Percentiles rank a stretch among this genome's conserved stretches.
Evolutionary conservation across 371 early-diverging fungal genomes (phyloP).

Genomic region (Mortierella sp.): DNA sequence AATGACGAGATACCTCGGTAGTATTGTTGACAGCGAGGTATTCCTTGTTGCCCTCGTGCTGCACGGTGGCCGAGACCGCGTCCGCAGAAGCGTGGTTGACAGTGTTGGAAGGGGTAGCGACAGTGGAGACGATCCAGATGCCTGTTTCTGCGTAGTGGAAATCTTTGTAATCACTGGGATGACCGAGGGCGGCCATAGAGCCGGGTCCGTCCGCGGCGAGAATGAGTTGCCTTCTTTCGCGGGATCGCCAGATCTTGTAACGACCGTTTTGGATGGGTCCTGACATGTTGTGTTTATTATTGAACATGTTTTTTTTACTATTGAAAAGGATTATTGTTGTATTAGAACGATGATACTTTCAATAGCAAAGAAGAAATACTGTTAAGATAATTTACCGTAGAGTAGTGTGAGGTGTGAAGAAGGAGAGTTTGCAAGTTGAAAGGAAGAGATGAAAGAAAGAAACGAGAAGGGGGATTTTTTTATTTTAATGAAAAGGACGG

Average conservation of each 20-base stretch:
- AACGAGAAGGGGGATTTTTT: too few relatives aligned
- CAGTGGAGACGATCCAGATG: neutral
- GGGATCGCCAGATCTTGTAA: slow-evolving; percentile 7
- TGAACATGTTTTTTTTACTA: neutral
- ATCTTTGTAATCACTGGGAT: neutral
- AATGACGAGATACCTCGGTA: neutral
- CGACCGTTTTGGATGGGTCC: neutral
- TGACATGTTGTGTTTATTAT: neutral
- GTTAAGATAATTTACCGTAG: neutral
- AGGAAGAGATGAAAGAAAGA: neutral
- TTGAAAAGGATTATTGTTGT: neutral
- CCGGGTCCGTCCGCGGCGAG: neutral
- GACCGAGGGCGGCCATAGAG: neutral
- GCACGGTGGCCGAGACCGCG: neutral
- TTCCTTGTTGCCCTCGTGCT: neutral
- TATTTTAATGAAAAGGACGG: too few relatives aligned
- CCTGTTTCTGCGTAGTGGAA: neutral
- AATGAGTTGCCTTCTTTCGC: neutral
- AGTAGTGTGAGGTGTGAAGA: neutral
- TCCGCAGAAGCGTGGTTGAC: neutral
- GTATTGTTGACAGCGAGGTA: neutral
- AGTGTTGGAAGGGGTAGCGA: neutral
- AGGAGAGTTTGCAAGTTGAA: too few relatives aligned
- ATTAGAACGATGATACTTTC: too few relatives aligned
- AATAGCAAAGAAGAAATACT: too few relatives aligned